Evolutionary conservation across 2,329 filamentous ascomycete species (phyloP).

Genomic region (Aspergillus sp.): DNA sequence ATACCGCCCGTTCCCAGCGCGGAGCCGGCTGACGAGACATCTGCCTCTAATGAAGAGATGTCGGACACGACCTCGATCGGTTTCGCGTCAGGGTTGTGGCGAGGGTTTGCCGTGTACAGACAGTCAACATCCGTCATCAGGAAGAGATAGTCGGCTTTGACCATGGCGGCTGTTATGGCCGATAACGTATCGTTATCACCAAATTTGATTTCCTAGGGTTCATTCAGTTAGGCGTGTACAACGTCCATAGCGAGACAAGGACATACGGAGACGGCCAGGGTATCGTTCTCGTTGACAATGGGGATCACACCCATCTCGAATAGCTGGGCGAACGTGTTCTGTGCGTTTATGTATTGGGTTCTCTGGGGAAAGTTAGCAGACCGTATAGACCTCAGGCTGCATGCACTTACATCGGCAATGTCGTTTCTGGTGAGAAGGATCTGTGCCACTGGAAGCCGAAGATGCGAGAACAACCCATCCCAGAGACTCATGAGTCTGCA

Average conservation of each 20-base stretch:
- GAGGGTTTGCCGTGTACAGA: slow-evolving; percentile 92
- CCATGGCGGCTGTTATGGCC: slow-evolving; percentile 95
- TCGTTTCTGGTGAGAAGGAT: slow-evolving; percentile 93
- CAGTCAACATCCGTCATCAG: slow-evolving; percentile 99
- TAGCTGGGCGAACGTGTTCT: slow-evolving; percentile 89
- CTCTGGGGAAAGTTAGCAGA: slow-evolving; percentile 51
- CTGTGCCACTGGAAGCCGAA: slow-evolving; percentile 88
- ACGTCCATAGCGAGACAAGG: neutral
- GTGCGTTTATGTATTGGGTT: slow-evolving; percentile 92
- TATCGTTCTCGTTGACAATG: slow-evolving; percentile 99
- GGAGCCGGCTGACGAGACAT: slow-evolving; percentile 88
- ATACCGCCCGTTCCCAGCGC: slow-evolving; percentile 91
- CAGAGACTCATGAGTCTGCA: slow-evolving; percentile 92
- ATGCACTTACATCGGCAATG: slow-evolving; percentile 76
- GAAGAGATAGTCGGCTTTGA: slow-evolving; percentile 93
- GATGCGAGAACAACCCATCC: slow-evolving; percentile 86
- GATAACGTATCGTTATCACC: slow-evolving; percentile 98
- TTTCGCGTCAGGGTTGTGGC: slow-evolving; percentile 77
- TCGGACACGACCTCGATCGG: slow-evolving; percentile 92
- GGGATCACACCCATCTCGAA: slow-evolving; percentile 94
- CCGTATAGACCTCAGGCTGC: neutral
- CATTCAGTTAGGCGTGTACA: neutral
- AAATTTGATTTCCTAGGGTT: slow-evolving; percentile 82
- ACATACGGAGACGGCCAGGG: slow-evolving; percentile 74
- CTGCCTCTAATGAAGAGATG: slow-evolving; percentile 76